Evolutionary conservation across 192 early-diverging fungal genomes (phyloP).

Genomic region (Nowakowskiella sp.): DNA sequence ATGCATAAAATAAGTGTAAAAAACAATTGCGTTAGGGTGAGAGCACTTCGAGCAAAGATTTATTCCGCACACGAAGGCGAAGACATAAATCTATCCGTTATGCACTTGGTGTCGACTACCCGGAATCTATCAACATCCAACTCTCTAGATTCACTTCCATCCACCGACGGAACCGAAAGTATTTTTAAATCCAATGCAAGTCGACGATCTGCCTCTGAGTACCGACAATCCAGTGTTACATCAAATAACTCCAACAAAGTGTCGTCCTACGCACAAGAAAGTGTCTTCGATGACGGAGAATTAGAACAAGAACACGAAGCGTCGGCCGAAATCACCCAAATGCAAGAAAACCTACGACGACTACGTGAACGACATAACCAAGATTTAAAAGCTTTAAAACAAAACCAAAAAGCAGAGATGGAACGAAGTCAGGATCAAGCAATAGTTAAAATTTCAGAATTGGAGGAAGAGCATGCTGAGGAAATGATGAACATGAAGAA

Average conservation of each 20-base stretch:
- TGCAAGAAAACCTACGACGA: conserved; percentile 6
- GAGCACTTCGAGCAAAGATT: conserved; percentile 1
- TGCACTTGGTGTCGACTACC: background rate
- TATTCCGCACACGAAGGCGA: background rate
- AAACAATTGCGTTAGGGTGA: background rate
- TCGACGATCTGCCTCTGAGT: too few species aligned
- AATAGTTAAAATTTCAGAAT: conserved; percentile 5
- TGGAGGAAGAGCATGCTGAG: conserved; percentile 17
- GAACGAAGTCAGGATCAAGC: background rate
- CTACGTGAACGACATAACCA: conserved; percentile 3
- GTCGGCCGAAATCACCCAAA: too few species aligned
- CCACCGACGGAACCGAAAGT: conserved; percentile 1
- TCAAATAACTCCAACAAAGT: conserved; percentile 8
- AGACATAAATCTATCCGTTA: background rate
- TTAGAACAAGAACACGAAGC: background rate
- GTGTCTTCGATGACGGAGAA: conserved; percentile 7
- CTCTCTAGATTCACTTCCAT: conserved; percentile 1
- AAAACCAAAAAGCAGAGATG: conserved; percentile 5
- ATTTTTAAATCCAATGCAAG: too few species aligned
- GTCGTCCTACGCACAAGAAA: conserved; percentile 7
- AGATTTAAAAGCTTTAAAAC: conserved; percentile 12
- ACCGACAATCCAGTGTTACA: too few species aligned
- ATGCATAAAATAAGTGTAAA: too few species aligned
- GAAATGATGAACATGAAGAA: background rate
- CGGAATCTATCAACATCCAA: background rate